phyloP scores from a whole-genome alignment of 192 early-diverging fungal species.

The Entomortierella lignicola region DNA sequence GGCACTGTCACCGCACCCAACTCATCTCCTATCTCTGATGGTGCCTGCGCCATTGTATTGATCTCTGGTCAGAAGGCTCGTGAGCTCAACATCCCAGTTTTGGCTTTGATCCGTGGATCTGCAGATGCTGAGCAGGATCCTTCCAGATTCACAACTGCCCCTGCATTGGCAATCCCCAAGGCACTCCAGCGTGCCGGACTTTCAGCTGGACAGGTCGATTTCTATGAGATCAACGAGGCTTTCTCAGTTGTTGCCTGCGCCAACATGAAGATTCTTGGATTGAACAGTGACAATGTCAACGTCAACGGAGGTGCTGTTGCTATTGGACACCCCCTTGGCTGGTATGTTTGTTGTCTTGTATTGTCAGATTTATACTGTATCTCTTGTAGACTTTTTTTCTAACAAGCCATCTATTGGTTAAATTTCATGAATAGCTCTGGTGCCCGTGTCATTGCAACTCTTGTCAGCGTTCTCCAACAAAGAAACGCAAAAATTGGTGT shows the following conservation, averaged over 20 bases:
- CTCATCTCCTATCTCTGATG: slow-evolving; percentile 84
- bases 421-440: slow-evolving; percentile 66
- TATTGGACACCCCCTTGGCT: slow-evolving; percentile 98
- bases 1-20: slow-evolving; percentile 96
- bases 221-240: slow-evolving; percentile 87
- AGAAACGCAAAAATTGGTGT: slow-evolving; percentile 83
- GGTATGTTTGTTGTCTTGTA: no score
- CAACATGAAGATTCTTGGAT: slow-evolving; percentile 82
- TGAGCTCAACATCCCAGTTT: slow-evolving; percentile 60
- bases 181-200: slow-evolving; percentile 75
- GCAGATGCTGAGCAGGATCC: slow-evolving; percentile 78
- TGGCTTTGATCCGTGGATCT: slow-evolving; percentile 72
- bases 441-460: slow-evolving; percentile 87
- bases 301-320: slow-evolving; percentile 96
- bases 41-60: slow-evolving; percentile 80
- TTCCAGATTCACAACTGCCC: slow-evolving; percentile 79
- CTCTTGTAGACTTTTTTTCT: not conserved
- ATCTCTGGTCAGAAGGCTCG: slow-evolving; percentile 71
- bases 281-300: slow-evolving; percentile 86
- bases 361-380: no score
- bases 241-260: slow-evolving; percentile 87
- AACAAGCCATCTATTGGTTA: not conserved
- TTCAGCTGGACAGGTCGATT: slow-evolving; percentile 74
- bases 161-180: slow-evolving; percentile 81
- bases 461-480: slow-evolving; percentile 79